Base-by-base conservation (phyloP, 2,329 filamentous ascomycete species). In the Gremmenia infestans region DNA sequence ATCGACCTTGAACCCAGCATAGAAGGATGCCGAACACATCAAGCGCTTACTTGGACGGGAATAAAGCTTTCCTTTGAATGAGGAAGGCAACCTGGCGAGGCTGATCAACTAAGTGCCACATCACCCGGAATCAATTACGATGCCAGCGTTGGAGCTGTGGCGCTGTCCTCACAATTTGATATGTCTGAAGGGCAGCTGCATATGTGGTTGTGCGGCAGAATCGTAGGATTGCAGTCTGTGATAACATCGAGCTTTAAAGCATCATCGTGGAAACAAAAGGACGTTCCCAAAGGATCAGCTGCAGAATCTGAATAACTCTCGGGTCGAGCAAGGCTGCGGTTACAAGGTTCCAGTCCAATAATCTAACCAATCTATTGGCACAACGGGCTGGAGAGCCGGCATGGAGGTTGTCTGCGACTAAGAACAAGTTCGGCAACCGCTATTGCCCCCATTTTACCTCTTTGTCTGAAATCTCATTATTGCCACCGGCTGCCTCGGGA, bases 311-410 rank as follows among this genome's bases (percentile, higher is more conserved):
- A 36, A 17, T 19, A 17, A 19, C 11, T 42, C 36, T 42, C 36
- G 43, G 48, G 46, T 50, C n/a, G 32, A 50, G 36, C 42, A 50
- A 46, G 52, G 39, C 56, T 35, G 55, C 15, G 52, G 43, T 17
- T 14, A 47, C 45, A 54, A 54, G 48, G 28, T 11, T 32, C 8
- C 28, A 32, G 9, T 32, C 50, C 51, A 54, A 58, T 15, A 45
- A 22, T 12, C 19, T 2, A 45, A 12, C 11, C 42, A 45, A 19
- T 17, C 22, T 45, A 45, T 45, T 45, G 42, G 42, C 42, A 19
- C 17, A 23, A 45, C 42, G 42, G 42, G 22, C 42, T 23, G 11
- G 15, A 12, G 22, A 19, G n/a, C 15, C 19, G n/a, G 42, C n/a
- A 15, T 40, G n/a, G 15, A 40, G 5, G 37, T 39, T n/a, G 37